A percentile compares a stretch with the other conserved stretches of the same genome.
These are phyloP conservation scores for Zopfia rhizophila DNA, from an alignment of 2,329 filamentous ascomycete genomes.

Conservation along the genomic window DNA sequence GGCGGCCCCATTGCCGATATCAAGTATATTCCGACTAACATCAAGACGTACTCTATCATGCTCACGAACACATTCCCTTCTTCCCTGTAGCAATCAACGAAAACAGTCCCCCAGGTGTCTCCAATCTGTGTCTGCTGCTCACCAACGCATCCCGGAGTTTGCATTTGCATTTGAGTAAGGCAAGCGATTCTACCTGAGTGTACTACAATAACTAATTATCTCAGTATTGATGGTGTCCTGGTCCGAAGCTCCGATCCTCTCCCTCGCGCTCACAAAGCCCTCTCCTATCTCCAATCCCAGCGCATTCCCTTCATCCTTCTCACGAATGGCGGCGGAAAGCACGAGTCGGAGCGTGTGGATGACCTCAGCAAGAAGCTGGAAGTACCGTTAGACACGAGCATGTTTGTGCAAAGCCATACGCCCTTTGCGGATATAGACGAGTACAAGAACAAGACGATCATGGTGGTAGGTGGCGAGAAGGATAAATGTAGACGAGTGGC, in stretches of 20 bases:
- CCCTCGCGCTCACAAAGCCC: constrained; percentile 77
- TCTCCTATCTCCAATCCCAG: constrained; percentile 77
- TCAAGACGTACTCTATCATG: background rate
- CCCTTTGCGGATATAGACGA: constrained; percentile 77
- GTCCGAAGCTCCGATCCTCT: constrained; percentile 83
- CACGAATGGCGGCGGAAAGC: constrained; percentile 93
- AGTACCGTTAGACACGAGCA: constrained; percentile 71
- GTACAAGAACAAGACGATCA: constrained; percentile 63
- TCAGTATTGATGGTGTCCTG: constrained; percentile 92
- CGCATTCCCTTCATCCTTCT: constrained; percentile 91
- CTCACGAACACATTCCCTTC: background rate
- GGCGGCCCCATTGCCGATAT: background rate
- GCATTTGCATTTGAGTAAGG: constrained; percentile 68
- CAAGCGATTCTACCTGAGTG: constrained; percentile 24
- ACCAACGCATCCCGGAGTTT: constrained; percentile 53
- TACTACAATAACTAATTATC: constrained; percentile 31
- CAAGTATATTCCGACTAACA: constrained; percentile 1
- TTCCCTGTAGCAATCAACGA: constrained; percentile 16
- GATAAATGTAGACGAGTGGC: constrained; percentile 76
- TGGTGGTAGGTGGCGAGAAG: constrained; percentile 60
- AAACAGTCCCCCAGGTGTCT: constrained; percentile 32
- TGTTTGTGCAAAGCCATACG: constrained; percentile 91
- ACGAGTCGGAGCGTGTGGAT: constrained; percentile 76
- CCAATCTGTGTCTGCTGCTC: constrained; percentile 33
- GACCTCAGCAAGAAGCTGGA: constrained; percentile 75